Percentiles rank a stretch among this genome's conserved stretches.
Evolutionary conservation across 257 asterid species (phyloP).

Genomic region (Penstemon eatonii): DNA sequence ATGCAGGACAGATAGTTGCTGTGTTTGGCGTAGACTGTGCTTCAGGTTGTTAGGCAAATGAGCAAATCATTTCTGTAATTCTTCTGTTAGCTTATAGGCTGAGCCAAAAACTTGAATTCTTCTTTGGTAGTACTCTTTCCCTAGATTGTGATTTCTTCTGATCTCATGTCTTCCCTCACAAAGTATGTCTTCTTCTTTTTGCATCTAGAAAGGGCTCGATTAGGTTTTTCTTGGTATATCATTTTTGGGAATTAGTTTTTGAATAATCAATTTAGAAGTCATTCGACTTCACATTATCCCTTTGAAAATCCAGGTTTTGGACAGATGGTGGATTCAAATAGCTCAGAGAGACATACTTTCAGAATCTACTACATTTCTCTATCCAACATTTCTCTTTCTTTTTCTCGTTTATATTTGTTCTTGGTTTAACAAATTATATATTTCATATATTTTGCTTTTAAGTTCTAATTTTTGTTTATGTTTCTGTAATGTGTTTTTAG

Average conservation of each 20-base stretch:
- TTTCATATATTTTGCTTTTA: background rate
- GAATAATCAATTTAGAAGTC: too few relatives aligned
- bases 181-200: background rate
- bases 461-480: conserved; percentile 15
- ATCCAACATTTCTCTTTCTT: conserved; percentile 12
- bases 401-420: background rate
- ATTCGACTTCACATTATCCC: too few relatives aligned
- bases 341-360: too few relatives aligned
- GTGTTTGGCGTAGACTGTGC: conserved; percentile 99
- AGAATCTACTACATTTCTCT: background rate
- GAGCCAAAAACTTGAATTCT: background rate
- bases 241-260: too few relatives aligned
- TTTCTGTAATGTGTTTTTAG: conserved; percentile 44
- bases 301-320: too few relatives aligned
- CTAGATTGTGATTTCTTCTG: background rate
- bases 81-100: conserved; percentile 9
- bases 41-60: conserved; percentile 57
- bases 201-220: too few relatives aligned
- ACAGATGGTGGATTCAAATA: too few relatives aligned
- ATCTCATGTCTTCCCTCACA: background rate
- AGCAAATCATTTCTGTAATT: background rate
- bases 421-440: too few relatives aligned
- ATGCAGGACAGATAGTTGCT: conserved; percentile 99
- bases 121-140: background rate
- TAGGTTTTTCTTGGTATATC: too few relatives aligned